These are phyloP conservation scores for Austroboletus olivaceoglutinosus DNA, from an alignment of 1,284 basidiomycete species.

Conservation along the genomic window DNA sequence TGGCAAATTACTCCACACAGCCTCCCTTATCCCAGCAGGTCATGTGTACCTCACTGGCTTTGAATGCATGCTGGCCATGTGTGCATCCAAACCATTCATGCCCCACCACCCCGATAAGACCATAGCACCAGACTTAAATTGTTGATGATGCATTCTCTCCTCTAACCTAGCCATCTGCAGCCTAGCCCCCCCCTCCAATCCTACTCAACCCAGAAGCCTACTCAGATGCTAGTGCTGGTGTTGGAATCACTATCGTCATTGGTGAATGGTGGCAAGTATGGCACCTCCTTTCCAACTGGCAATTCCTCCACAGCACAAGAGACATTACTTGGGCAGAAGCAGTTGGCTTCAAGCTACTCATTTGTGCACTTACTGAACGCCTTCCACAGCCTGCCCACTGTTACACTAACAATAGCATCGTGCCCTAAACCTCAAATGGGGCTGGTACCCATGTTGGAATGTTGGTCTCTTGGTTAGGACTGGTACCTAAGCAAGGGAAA, in stretches of 20 bases:
- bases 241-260: conserved; percentile 10
- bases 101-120: background rate
- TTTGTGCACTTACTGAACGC: conserved; percentile 4
- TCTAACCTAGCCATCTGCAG: too few species aligned
- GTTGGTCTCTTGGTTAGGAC: too few species aligned
- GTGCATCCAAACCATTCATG: conserved; percentile 2
- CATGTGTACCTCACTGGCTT: conserved; percentile 2
- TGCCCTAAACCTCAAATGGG: too few species aligned
- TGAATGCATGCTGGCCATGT: conserved; percentile 4
- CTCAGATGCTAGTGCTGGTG: conserved; percentile 17
- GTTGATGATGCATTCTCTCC: too few species aligned
- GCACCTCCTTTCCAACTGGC: conserved; percentile 5
- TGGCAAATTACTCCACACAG: conserved; percentile 9
- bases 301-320: background rate
- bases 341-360: conserved; percentile 27
- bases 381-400: too few species aligned
- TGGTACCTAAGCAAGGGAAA: too few species aligned
- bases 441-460: too few species aligned
- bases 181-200: too few species aligned
- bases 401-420: too few species aligned
- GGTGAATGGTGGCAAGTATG: conserved; percentile 1
- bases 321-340: conserved; percentile 22
- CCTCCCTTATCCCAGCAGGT: background rate
- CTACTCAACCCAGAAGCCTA: background rate
- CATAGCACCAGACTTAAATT: background rate